Base-by-base conservation (phyloP, 805 yeast genomes). In the Myxozyma monticola region DNA sequence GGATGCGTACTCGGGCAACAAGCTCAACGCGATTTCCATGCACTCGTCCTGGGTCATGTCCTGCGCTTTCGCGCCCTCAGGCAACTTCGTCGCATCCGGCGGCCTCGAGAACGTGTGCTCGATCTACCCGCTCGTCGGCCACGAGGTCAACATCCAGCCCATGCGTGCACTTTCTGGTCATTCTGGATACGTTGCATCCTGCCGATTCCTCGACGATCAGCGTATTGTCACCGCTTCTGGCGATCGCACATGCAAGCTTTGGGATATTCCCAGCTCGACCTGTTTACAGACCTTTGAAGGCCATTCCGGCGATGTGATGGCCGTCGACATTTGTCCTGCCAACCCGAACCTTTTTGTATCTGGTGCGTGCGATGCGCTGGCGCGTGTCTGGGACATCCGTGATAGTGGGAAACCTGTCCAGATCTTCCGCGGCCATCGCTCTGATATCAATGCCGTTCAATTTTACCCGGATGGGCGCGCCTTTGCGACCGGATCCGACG, bases 91-190 rank as follows among this genome's bases (percentile, higher is more conserved):
- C 4, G 96, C 95, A 0, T 77, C 84, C 54, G 96, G 86, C 0
- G 96, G 96, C 0, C 72, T 89, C 53, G 90, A 85, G 53, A 89
- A 89, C 63, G 76, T 78, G 25, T 83, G 95, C 62, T 80, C 91
- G 0, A 71, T 89, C 5, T 87, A 87, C 65, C 73, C 78, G 28
- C 64, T 57, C n/a, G 24, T 20, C 7, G 33, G 51, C 7, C 48
- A 44, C 28, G 57, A 50, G 4, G 52, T 48, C 21, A 53, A 59
- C 17, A 36, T 42, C 18, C 48, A 51, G 9, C 37, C 48, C 9
- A 43, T 56, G 8, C 48, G 57, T 28, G 64, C 59, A 25, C 51
- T 61, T 4, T 18, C 58, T 6, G 93, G 93, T 1, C 96, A 90
- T 67, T 75, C 80, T 6, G 91, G 93, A 39, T 90, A 88, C 64